phyloP scores from a whole-genome alignment of 805 yeast species.

The Saccharomycopsis selenospora region DNA sequence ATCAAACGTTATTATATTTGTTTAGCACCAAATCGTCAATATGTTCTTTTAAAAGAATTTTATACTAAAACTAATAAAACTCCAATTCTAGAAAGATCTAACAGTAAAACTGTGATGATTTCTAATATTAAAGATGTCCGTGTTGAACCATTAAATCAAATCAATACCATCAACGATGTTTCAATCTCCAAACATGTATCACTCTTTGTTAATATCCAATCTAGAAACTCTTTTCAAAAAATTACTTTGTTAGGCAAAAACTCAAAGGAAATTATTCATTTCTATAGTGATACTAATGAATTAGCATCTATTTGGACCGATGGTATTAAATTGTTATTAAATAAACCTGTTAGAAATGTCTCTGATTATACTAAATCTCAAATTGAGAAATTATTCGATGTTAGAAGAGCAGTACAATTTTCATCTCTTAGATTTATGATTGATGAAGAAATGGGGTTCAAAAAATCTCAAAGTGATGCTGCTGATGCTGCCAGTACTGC shows the following conservation, averaged over 20 bases:
- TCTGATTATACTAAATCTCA: constrained; percentile 15
- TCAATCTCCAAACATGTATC: constrained; percentile 2
- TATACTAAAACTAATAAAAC: neutral
- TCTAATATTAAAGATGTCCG: constrained; percentile 9
- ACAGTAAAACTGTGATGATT: constrained; percentile 8
- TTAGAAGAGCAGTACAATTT: constrained; percentile 18
- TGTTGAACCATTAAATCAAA: constrained; percentile 4
- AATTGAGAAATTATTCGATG: constrained; percentile 17
- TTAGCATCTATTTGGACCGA: constrained; percentile 70
- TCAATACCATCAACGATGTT: neutral
- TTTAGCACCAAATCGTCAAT: constrained; percentile 17
- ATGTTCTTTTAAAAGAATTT: constrained; percentile 13
- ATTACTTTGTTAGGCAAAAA: constrained; percentile 42
- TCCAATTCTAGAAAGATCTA: constrained; percentile 9
- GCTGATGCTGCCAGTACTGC: constrained; percentile 13
- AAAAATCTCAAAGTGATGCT: neutral
- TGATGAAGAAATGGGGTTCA: constrained; percentile 5
- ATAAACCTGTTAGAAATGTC: constrained; percentile 18
- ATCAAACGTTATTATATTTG: constrained; percentile 8
- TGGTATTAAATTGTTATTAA: constrained; percentile 52
- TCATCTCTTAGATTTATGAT: constrained; percentile 5
- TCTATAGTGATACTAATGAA: constrained; percentile 65
- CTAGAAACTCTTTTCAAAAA: constrained; percentile 51
- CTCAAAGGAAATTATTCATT: constrained; percentile 40
- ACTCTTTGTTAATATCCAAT: constrained; percentile 32